A percentile compares a stretch with the other conserved stretches of the same genome.
These are phyloP conservation scores for Jaltomata sinuosa DNA, from an alignment of 257 asterid species.

Conservation along the genomic window DNA sequence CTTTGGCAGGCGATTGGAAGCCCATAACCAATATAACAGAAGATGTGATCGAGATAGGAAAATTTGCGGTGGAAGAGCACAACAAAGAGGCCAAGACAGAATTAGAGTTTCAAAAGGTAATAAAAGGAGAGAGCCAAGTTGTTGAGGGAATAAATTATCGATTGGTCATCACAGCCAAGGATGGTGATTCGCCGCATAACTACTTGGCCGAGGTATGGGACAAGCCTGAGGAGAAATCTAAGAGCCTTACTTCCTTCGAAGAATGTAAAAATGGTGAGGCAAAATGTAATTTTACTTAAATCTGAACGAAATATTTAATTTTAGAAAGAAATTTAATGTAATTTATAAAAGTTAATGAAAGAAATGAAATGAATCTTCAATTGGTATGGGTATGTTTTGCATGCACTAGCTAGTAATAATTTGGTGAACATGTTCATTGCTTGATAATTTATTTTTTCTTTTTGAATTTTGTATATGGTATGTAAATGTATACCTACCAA, in stretches of 20 bases:
- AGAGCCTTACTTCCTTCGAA: constrained; percentile 20
- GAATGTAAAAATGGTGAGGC: not conserved
- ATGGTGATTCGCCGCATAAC: not conserved
- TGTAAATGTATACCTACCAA: not conserved
- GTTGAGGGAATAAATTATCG: too few relatives aligned
- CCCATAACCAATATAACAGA: constrained; percentile 12
- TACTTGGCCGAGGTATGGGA: constrained; percentile 31
- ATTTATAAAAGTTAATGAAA: too few relatives aligned
- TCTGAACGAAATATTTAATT: not conserved
- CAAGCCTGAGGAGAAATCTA: constrained; percentile 7
- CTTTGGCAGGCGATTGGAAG: not conserved
- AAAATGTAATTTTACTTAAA: not conserved
- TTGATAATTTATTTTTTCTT: too few relatives aligned
- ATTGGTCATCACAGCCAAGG: constrained; percentile 21
- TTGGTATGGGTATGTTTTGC: not conserved
- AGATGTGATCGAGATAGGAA: constrained; percentile 12
- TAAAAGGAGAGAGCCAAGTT: too few relatives aligned
- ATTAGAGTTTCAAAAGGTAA: too few relatives aligned
- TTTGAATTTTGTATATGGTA: not conserved
- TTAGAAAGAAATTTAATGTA: not conserved
- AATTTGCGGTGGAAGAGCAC: too few relatives aligned
- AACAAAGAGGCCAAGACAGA: too few relatives aligned
- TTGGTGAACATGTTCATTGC: too few relatives aligned
- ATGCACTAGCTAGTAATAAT: too few relatives aligned
- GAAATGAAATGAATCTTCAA: not conserved